A percentile compares a stretch with the other conserved stretches of the same genome.
Conservation (phyloP, 345 rosid genomes). For the Hirschfeldia incana region DNA sequence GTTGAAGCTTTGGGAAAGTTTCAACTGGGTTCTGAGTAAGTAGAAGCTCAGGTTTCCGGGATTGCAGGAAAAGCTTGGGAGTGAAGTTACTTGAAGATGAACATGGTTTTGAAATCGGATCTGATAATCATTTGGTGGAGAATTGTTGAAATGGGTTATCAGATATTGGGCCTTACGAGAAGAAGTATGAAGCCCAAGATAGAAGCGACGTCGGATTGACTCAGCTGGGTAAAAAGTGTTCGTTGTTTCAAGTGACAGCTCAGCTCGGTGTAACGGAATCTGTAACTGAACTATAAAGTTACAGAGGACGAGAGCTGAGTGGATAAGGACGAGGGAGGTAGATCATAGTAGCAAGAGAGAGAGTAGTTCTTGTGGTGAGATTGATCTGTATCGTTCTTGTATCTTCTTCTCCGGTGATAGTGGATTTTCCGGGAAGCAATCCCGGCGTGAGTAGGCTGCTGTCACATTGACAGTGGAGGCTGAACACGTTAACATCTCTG, state of each 20-base stretch:
- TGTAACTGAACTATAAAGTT: neutral
- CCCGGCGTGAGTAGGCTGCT: neutral
- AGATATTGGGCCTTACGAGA: neutral
- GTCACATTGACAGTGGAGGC: neutral
- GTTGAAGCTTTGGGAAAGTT: neutral
- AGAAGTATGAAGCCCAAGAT: neutral
- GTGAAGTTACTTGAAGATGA: neutral
- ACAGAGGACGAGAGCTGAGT: neutral
- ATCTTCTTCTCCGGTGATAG: neutral
- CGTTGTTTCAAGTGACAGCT: neutral
- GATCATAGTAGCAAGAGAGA: neutral
- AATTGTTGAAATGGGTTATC: neutral
- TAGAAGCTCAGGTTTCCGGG: neutral
- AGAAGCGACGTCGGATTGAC: neutral
- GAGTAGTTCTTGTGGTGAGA: neutral
- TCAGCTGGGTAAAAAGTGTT: neutral
- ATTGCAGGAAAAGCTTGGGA: neutral
- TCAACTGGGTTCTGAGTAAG: neutral
- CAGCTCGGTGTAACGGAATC: neutral
- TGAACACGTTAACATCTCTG: neutral
- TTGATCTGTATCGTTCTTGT: neutral
- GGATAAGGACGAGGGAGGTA: too few relatives aligned
- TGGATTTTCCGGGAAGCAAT: neutral
- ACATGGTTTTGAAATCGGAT: too few relatives aligned
- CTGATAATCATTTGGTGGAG: neutral